A percentile compares a stretch with the other conserved stretches of the same genome.
phyloP scores from a whole-genome alignment of 305 asterid species.

The Fraxinus floribunda region DNA sequence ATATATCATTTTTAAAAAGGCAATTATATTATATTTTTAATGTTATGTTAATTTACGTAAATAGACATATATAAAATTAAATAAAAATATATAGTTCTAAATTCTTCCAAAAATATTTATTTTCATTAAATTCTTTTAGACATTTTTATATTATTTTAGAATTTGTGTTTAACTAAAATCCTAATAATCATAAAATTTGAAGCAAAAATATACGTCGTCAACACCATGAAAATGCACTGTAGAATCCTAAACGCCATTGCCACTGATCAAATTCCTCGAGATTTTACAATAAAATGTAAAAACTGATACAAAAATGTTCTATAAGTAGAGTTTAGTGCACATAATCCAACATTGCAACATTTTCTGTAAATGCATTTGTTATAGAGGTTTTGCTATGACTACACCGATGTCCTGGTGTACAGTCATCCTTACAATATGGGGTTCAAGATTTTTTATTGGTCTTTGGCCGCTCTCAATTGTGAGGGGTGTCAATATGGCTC shows the following conservation, averaged over 20 bases:
- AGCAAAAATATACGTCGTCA: conserved; percentile 18
- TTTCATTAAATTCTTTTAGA: not conserved
- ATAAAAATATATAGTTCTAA: too few species aligned
- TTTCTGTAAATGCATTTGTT: not conserved
- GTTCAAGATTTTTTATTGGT: too few species aligned
- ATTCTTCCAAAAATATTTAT: too few species aligned
- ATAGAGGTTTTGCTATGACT: not conserved
- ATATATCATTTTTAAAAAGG: too few species aligned
- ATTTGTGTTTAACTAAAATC: not conserved
- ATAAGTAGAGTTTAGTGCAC: not conserved
- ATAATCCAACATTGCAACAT: not conserved
- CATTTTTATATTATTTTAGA: not conserved
- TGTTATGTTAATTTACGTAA: too few species aligned
- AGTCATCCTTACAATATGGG: too few species aligned
- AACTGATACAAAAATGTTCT: not conserved
- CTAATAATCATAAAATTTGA: not conserved
- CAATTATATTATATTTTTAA: too few species aligned
- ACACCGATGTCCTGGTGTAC: too few species aligned
- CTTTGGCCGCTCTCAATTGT: too few species aligned
- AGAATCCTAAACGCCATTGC: conserved; percentile 27
- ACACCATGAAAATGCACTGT: conserved; percentile 18
- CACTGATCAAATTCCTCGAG: not conserved
- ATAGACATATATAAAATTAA: too few species aligned
- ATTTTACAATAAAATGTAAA: not conserved
- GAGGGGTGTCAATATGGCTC: too few species aligned